Base-by-base conservation (phyloP, 2,329 filamentous ascomycete species). In the Trichoderma gracile region DNA sequence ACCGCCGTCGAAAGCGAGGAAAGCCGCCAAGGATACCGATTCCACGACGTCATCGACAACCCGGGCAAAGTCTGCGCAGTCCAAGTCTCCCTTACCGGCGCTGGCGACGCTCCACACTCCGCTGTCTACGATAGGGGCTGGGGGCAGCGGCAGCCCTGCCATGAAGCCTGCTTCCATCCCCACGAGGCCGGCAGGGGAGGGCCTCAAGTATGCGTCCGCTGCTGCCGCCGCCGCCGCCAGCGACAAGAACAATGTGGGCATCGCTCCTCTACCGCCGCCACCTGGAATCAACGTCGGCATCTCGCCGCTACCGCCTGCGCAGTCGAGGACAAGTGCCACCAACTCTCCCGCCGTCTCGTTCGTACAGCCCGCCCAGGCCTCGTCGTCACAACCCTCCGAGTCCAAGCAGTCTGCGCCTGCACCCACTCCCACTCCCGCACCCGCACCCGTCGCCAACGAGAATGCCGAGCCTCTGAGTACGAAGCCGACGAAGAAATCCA, bases 161-260 rank as follows among this genome's bases (percentile, higher is more conserved):
- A 98, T 98, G 94, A 99, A 98, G 80, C 94, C 95, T 14, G 95
- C 95, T 19, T 89, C 92, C 19, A 79, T 93, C 71, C 95, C 95
- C 1, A 88, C 91, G 65, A 87, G 94, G 75, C 88, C 91, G 7
- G 90, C 92, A 4, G 93, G 93, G 54, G 94, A 98, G 76, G 92
- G 91, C 1, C 82, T 99, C 69, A 98, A 98, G 78, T 99, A 99
- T 75, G 95, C 95, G 50, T 98, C 95, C 43, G 95, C 95, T 0
- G 95, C 95, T 0, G 95, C 95, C 0, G 95, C 95, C 0, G 95
- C 94, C 0, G 94, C 95, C 1, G 92, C 93, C 52, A 93, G 87
- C 75, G 93, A 97, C 70, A 85, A 81, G 78, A 93, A 92, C 80
- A 94, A 89, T 74, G 89, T 98, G 33, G 95, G 95, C 27, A 97